A percentile compares a stretch with the other conserved stretches of the same genome.
Evolutionary conservation across 2,329 filamentous ascomycete genomes (phyloP).

Genomic region (Ramularia endophylla): DNA sequence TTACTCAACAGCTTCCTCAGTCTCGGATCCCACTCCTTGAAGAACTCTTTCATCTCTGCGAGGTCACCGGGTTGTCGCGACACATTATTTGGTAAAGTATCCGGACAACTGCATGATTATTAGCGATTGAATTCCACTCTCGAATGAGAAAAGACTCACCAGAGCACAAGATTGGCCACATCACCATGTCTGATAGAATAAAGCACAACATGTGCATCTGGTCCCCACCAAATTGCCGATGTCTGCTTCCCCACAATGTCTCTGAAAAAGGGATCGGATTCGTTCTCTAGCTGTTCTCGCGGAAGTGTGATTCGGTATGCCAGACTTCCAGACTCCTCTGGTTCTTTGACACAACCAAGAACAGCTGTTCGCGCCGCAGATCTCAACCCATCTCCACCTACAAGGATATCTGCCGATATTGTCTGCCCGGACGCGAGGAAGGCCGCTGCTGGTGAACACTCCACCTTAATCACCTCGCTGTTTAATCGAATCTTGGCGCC

Average conservation of each 20-base stretch:
- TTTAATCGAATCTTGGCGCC: slow-evolving; percentile 47
- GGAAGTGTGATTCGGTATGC: slow-evolving; percentile 56
- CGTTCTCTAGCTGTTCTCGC: slow-evolving; percentile 41
- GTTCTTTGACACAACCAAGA: slow-evolving; percentile 33
- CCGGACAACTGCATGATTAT: slow-evolving; percentile 40
- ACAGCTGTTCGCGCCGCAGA: slow-evolving; percentile 44
- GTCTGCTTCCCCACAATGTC: slow-evolving; percentile 2
- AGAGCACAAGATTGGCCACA: slow-evolving; percentile 59
- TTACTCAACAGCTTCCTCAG: slow-evolving; percentile 37
- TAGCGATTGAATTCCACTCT: no score
- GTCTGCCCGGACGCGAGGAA: slow-evolving; percentile 33
- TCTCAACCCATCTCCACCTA: slow-evolving; percentile 60
- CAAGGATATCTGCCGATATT: slow-evolving; percentile 48
- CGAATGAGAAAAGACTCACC: slow-evolving; percentile 32
- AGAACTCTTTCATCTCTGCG: slow-evolving; percentile 54
- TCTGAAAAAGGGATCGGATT: slow-evolving; percentile 3
- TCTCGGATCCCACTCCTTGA: slow-evolving; percentile 59
- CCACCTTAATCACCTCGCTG: slow-evolving; percentile 42
- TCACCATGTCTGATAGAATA: slow-evolving; percentile 54
- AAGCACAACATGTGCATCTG: slow-evolving; percentile 52
- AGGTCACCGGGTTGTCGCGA: slow-evolving; percentile 47
- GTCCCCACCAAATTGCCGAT: slow-evolving; percentile 55
- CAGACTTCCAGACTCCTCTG: slow-evolving; percentile 54
- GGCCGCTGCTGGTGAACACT: no score
- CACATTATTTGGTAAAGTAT: slow-evolving; percentile 51